Conservation (phyloP, 1,284 basidiomycete genomes). For the Stygiomarasmius scandens region DNA sequence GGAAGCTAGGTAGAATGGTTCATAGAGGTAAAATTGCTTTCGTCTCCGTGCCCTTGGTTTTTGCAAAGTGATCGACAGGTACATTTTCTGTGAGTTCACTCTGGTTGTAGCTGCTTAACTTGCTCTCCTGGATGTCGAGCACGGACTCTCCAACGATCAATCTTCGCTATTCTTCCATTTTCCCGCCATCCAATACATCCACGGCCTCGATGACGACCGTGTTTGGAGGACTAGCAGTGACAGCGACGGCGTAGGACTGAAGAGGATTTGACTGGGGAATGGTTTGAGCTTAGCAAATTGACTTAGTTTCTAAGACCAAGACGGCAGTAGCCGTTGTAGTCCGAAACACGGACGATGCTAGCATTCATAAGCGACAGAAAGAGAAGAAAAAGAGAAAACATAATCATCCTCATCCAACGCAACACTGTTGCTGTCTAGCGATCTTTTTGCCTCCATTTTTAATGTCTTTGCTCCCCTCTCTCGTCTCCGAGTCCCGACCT, state of each 20-base stretch:
- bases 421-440: constrained; percentile 83
- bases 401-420: constrained; percentile 80
- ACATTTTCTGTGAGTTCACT: too few species aligned
- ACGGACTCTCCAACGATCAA: not conserved
- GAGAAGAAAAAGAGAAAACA: constrained; percentile 19
- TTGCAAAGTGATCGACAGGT: too few species aligned
- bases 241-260: constrained; percentile 46
- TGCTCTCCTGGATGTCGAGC: constrained; percentile 57
- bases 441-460: constrained; percentile 81
- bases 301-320: constrained; percentile 85
- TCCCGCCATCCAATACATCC: constrained; percentile 84
- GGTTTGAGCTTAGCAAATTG: constrained; percentile 64
- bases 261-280: not conserved
- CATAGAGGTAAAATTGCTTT: too few species aligned
- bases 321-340: constrained; percentile 82
- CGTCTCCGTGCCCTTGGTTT: too few species aligned
- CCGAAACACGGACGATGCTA: constrained; percentile 85
- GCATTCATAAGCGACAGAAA: too few species aligned
- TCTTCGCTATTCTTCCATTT: constrained; percentile 48
- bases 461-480: constrained; percentile 35
- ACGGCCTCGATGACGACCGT: constrained; percentile 86
- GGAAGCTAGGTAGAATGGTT: too few species aligned
- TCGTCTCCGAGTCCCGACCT: too few species aligned
- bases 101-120: too few species aligned
- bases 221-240: constrained; percentile 83